Conservation (phyloP, 2,329 filamentous ascomycete genomes). For the Cyclaneusma minus region DNA sequence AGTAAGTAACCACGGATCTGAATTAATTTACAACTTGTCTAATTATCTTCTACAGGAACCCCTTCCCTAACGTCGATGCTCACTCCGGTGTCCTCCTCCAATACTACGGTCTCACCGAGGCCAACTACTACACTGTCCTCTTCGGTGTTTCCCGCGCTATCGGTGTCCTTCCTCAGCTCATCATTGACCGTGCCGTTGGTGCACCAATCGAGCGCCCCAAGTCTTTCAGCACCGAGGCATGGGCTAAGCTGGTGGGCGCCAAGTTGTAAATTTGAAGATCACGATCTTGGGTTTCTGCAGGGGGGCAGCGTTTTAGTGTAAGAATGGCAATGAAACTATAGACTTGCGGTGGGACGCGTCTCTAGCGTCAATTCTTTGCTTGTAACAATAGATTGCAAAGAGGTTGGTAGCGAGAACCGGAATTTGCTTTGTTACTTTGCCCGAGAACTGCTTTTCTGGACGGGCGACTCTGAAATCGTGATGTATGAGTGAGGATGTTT, state of each 20-base stretch:
- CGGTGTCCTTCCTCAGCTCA: conserved; percentile 96
- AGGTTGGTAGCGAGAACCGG: too few relatives aligned
- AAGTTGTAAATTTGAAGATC: conserved; percentile 67
- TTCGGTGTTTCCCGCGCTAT: conserved; percentile 98
- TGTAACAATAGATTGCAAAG: too few relatives aligned
- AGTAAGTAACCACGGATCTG: conserved; percentile 98
- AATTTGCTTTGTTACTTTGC: too few relatives aligned
- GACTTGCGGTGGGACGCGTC: too few relatives aligned
- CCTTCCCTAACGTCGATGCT: conserved; percentile 95
- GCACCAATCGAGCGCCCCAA: conserved; percentile 97
- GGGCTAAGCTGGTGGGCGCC: conserved; percentile 80
- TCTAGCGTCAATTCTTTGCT: too few relatives aligned
- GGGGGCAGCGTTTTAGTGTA: too few relatives aligned
- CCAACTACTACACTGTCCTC: conserved; percentile 99
- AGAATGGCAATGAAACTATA: too few relatives aligned
- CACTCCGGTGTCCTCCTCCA: conserved; percentile 98
- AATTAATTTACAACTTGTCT: conserved; percentile 27
- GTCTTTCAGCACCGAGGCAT: conserved; percentile 96
- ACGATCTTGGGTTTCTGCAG: too few relatives aligned
- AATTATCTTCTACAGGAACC: conserved; percentile 39
- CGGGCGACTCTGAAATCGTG: too few relatives aligned
- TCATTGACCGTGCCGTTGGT: conserved; percentile 96
- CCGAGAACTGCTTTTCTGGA: too few relatives aligned
- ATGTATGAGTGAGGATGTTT: too few relatives aligned
- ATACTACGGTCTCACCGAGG: conserved; percentile 97